phyloP scores from a whole-genome alignment of 192 early-diverging fungal genomes.

The Coemansia sp. region DNA sequence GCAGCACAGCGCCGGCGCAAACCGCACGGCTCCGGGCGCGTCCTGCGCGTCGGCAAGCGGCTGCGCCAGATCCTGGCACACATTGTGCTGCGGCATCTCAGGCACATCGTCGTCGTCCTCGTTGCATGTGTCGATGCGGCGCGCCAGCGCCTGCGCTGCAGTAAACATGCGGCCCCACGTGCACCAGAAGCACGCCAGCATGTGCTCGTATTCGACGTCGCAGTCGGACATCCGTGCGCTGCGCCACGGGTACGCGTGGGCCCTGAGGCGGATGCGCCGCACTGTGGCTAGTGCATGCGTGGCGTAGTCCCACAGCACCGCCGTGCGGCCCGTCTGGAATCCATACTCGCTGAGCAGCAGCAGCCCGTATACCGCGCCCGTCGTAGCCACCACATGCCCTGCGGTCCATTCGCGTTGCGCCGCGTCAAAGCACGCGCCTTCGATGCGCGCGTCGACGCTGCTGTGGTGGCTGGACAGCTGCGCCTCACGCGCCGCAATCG shows the following conservation, averaged over 20 bases:
- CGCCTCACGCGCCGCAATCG: slow-evolving; percentile 28
- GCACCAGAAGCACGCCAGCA: slow-evolving; percentile 40
- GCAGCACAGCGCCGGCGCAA: slow-evolving; percentile 9
- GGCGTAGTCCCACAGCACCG: slow-evolving; percentile 31
- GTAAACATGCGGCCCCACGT: slow-evolving; percentile 26
- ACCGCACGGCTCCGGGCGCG: slow-evolving; percentile 2
- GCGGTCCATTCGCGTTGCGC: slow-evolving; percentile 33
- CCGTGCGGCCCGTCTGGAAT: slow-evolving; percentile 28
- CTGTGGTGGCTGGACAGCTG: slow-evolving; percentile 1
- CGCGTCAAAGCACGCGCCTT: slow-evolving; percentile 23
- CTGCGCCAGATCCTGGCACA: slow-evolving; percentile 34
- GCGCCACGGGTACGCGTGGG: slow-evolving; percentile 28
- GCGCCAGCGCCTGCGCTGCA: slow-evolving; percentile 27
- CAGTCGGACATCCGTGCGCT: slow-evolving; percentile 17
- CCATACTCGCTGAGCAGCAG: slow-evolving; percentile 49
- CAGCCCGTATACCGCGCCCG: slow-evolving; percentile 24
- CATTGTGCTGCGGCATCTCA: slow-evolving; percentile 33
- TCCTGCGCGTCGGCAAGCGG: slow-evolving; percentile 1
- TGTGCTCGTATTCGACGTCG: slow-evolving; percentile 43
- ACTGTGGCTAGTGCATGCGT: slow-evolving; percentile 17
- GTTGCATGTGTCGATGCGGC: background rate
- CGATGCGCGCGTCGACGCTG: slow-evolving; percentile 5
- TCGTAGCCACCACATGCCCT: slow-evolving; percentile 16
- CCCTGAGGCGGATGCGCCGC: slow-evolving; percentile 20
- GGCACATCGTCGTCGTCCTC: slow-evolving; percentile 1